Conservation (phyloP, 2,329 filamentous ascomycete genomes). For the Trichoderma sp. region DNA sequence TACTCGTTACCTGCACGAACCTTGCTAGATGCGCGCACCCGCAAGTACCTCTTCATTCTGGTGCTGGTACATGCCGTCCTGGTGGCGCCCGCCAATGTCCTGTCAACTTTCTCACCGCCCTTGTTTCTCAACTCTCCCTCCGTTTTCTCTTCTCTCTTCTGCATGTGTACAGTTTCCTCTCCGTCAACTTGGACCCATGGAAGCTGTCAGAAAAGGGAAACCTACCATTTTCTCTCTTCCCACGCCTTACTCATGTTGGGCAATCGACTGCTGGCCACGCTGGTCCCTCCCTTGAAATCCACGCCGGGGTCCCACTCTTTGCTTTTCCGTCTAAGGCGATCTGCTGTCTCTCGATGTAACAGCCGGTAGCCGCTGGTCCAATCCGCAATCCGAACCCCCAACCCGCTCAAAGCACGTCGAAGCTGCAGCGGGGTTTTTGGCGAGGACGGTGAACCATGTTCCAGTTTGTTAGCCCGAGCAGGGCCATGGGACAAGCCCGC, state of each 20-base stretch:
- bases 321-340: neutral
- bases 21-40: neutral
- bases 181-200: neutral
- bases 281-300: neutral
- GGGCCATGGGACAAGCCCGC: neutral
- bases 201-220: neutral
- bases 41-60: neutral
- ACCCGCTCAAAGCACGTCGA: neutral
- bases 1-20: neutral
- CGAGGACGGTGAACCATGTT: neutral
- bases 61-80: neutral
- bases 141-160: neutral
- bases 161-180: neutral
- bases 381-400: neutral
- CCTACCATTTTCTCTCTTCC: neutral
- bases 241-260: neutral
- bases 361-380: neutral
- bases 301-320: neutral
- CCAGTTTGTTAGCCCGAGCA: neutral
- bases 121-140: neutral
- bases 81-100: neutral
- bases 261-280: conserved; percentile 1
- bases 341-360: neutral
- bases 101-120: conserved; percentile 1
- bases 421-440: neutral